A percentile compares a stretch with the other conserved stretches of the same genome.
These are phyloP conservation scores for Cystobasidium ongulense DNA, from an alignment of 768 basidiomycete genomes.

Conservation along the genomic window DNA sequence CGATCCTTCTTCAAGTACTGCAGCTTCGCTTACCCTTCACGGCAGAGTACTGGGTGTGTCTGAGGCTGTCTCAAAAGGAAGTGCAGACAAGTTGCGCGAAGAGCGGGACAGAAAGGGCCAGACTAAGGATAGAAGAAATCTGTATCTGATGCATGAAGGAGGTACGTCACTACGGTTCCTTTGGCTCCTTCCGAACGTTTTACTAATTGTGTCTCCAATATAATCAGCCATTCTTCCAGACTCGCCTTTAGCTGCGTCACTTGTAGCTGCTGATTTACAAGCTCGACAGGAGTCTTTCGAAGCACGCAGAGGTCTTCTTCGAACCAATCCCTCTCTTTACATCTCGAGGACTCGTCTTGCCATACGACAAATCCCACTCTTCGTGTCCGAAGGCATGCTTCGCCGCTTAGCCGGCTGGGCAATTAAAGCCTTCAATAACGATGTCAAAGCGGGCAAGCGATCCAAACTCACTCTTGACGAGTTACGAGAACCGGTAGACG, in stretches of 20 bases:
- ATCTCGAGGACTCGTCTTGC: slow-evolving; percentile 90
- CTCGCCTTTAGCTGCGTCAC: slow-evolving; percentile 63
- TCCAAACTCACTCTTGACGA: slow-evolving; percentile 66
- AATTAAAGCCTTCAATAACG: slow-evolving; percentile 65
- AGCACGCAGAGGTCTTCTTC: slow-evolving; percentile 69
- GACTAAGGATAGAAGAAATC: slow-evolving; percentile 88
- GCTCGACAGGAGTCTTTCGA: slow-evolving; percentile 77
- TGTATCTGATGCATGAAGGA: slow-evolving; percentile 93
- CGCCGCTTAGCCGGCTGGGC: slow-evolving; percentile 80
- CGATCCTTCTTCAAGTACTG: slow-evolving; percentile 79
- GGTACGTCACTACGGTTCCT: slow-evolving; percentile 52
- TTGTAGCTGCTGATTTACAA: slow-evolving; percentile 70
- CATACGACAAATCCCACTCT: slow-evolving; percentile 82
- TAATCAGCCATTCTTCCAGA: slow-evolving; percentile 77
- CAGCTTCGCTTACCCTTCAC: slow-evolving; percentile 74
- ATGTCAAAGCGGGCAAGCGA: slow-evolving; percentile 60
- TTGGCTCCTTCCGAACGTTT: neutral
- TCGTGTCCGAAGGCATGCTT: slow-evolving; percentile 78
- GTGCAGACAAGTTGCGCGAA: slow-evolving; percentile 78
- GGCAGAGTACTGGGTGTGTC: slow-evolving; percentile 86
- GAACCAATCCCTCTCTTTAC: slow-evolving; percentile 85
- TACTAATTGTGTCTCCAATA: neutral
- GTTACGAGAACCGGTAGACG: slow-evolving; percentile 46
- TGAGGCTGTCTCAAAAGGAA: slow-evolving; percentile 79
- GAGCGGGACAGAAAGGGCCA: slow-evolving; percentile 67